Evolutionary conservation across 768 basidiomycete species (phyloP), one percentile per base, ranked within the genome.

Genomic region (Austroboletus festivus): DNA sequence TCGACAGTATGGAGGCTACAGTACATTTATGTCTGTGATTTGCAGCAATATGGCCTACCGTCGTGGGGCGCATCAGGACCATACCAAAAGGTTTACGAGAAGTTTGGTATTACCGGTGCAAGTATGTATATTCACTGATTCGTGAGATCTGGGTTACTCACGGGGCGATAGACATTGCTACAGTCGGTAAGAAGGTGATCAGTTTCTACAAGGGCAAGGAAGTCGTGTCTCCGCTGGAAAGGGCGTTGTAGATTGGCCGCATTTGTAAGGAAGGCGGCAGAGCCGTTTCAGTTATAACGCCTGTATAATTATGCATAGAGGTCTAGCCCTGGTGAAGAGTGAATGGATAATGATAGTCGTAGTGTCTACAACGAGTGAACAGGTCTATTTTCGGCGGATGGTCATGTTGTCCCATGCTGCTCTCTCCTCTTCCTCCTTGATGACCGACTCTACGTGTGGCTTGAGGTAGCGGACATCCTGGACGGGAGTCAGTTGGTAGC

Each of bases 381-480:
- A 57, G 43, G 51, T 73, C 73, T 83, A 84, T 66, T 84, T 86
- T 73, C 80, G 79, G 63, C 77, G 72, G 39, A 95, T 82, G 20
- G 74, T 72, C 65, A 89, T 71, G 50, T 73, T 83, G 73, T 98
- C 93, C 90, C 90, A 96, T 48, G 75, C 73, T 28, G 59, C 65
- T 59, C 93, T 80, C 76, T 97, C 95, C 23, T 73, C 67, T 34
- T 86, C 76, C 72, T 97, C 94, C 55, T 75, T 76, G 58, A 73
- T 71, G 53, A 95, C 86, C 37, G 85, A 79, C 51, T 74, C 57
- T 34, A 98, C 81, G 65, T 86, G 80, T 23, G 89, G 86, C 53
- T 75, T 78, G 59, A 98, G 82, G 79, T 96, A 98, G 50, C 93
- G 89, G 54, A 79, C 68, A 67, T 98, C 95, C 95, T 97, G 69